Evolutionary conservation across 768 basidiomycete species (phyloP).

Genomic region (Lyophyllum shimeji): DNA sequence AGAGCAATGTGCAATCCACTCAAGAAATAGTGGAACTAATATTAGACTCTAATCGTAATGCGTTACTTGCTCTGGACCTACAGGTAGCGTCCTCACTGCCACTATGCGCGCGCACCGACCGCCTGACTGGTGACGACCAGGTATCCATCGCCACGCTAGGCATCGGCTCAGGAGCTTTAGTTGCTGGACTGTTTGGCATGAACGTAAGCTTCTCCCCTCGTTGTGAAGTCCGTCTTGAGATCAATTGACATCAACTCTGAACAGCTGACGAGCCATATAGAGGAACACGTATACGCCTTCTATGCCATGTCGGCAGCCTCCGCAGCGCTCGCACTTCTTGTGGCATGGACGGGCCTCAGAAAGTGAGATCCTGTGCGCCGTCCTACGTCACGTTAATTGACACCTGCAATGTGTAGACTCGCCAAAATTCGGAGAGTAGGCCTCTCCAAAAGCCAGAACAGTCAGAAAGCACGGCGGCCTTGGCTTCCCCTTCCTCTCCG

Average conservation of each 20-base stretch:
- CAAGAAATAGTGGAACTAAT: constrained; percentile 98
- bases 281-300: constrained; percentile 75
- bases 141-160: constrained; percentile 96
- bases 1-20: constrained; percentile 94
- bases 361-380: constrained; percentile 35
- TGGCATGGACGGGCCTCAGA: constrained; percentile 67
- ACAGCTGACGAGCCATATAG: constrained; percentile 75
- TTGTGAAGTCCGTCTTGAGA: constrained; percentile 9
- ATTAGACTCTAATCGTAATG: constrained; percentile 93
- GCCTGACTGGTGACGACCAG: constrained; percentile 32
- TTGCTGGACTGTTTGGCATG: constrained; percentile 95
- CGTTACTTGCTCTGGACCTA: constrained; percentile 86
- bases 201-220: constrained; percentile 58
- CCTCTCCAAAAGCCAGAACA: constrained; percentile 34
- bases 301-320: constrained; percentile 60
- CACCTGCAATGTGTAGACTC: constrained; percentile 27
- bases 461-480: constrained; percentile 23
- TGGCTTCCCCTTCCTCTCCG: constrained; percentile 52
- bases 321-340: constrained; percentile 54
- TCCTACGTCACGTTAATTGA: constrained; percentile 8
- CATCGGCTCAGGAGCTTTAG: constrained; percentile 83
- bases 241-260: constrained; percentile 14
- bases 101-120: constrained; percentile 2
- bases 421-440: constrained; percentile 48
- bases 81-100: constrained; percentile 53